Percentiles rank a stretch among this genome's conserved stretches.
phyloP scores from a whole-genome alignment of 441 rosid species.

The Brassica balearica region DNA sequence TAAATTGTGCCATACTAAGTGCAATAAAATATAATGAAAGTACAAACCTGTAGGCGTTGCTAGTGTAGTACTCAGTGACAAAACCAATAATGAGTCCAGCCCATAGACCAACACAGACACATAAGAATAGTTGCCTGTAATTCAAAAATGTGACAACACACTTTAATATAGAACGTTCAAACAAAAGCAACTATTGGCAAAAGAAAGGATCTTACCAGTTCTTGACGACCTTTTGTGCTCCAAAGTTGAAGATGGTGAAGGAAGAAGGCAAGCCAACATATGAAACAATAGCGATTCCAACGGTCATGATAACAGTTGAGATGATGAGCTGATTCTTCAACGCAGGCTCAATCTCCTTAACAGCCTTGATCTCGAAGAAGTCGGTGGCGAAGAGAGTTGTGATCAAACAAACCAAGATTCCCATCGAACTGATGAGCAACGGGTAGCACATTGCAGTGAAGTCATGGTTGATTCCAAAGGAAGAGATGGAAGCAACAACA shows the following conservation, averaged over 20 bases:
- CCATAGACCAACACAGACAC: constrained; percentile 96
- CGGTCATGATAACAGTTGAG: constrained; percentile 80
- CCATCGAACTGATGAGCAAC: constrained; percentile 79
- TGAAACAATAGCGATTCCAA: constrained; percentile 76
- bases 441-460: constrained; percentile 88
- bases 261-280: constrained; percentile 84
- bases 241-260: constrained; percentile 88
- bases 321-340: constrained; percentile 86
- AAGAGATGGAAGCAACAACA: constrained; percentile 91
- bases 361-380: constrained; percentile 82
- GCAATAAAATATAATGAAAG: background rate
- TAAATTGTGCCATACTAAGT: background rate
- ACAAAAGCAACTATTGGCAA: no score
- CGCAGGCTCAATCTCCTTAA: constrained; percentile 87
- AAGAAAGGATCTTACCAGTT: constrained; percentile 64
- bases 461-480: constrained; percentile 85
- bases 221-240: constrained; percentile 80
- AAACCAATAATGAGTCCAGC: constrained; percentile 68
- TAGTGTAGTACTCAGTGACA: no score
- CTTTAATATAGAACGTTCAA: no score
- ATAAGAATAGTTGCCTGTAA: constrained; percentile 82
- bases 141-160: background rate
- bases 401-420: constrained; percentile 81
- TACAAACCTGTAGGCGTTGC: constrained; percentile 80
- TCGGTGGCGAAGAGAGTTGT: constrained; percentile 91